Conservation (phyloP, 2,329 filamentous ascomycete genomes). For the Microdochium nivale region DNA sequence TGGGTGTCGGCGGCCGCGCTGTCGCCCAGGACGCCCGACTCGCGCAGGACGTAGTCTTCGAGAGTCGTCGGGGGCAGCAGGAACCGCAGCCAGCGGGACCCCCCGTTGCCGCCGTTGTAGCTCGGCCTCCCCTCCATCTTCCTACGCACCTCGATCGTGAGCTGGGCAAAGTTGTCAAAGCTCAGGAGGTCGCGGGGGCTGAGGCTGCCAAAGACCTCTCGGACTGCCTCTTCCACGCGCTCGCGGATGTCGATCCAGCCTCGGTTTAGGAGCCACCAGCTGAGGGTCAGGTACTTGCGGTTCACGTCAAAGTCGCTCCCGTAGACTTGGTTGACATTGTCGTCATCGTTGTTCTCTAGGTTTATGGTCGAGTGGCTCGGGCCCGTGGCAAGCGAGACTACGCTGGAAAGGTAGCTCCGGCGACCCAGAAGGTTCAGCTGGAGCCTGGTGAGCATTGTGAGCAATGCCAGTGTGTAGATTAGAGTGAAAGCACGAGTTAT, state of each 20-base stretch:
- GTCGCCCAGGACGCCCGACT: constrained; percentile 68
- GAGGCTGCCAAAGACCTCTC: constrained; percentile 79
- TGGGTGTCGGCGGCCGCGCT: constrained; percentile 27
- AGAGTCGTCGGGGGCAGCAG: constrained; percentile 71
- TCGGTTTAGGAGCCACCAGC: constrained; percentile 93
- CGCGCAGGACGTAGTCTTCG: constrained; percentile 75
- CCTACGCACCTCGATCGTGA: constrained; percentile 77
- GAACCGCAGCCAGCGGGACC: constrained; percentile 69
- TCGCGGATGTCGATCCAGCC: constrained; percentile 79
- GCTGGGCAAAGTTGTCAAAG: constrained; percentile 67
- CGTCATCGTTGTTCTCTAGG: constrained; percentile 89
- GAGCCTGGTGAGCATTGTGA: constrained; percentile 86
- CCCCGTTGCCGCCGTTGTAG: constrained; percentile 26
- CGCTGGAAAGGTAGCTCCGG: constrained; percentile 90
- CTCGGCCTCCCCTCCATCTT: constrained; percentile 62
- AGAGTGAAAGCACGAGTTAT: constrained; percentile 87
- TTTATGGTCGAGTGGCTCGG: constrained; percentile 68
- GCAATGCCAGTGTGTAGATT: constrained; percentile 80
- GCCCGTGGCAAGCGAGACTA: constrained; percentile 80
- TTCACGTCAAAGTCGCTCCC: constrained; percentile 96
- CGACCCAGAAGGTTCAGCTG: constrained; percentile 95
- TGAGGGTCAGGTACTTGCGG: constrained; percentile 87
- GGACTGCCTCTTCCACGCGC: constrained; percentile 77
- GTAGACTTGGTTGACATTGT: constrained; percentile 71
- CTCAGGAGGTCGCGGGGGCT: constrained; percentile 85